These are phyloP conservation scores for Saccharomycopsis oosterbeekiorum DNA, from an alignment of 805 yeast genomes.

Conservation along the genomic window DNA sequence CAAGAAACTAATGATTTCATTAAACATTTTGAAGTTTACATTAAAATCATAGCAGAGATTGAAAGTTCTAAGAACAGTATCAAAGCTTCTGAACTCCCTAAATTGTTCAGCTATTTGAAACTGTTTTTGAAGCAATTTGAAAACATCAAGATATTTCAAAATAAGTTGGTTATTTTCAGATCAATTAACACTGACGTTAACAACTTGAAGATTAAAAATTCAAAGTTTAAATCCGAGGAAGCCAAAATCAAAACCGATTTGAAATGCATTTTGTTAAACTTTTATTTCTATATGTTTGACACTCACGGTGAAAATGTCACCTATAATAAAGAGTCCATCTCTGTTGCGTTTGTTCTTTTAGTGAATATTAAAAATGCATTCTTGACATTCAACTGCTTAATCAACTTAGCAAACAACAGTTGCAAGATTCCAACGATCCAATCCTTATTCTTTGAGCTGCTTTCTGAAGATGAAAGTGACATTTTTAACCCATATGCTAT, in stretches of 20 bases:
- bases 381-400: conserved; percentile 14
- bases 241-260: conserved; percentile 1
- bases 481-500: background rate
- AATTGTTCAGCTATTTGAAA: conserved; percentile 10
- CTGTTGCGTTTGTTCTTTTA: conserved; percentile 9
- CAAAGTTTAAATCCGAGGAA: background rate
- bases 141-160: conserved; percentile 7
- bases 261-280: conserved; percentile 6
- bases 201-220: conserved; percentile 1
- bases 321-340: conserved; percentile 8
- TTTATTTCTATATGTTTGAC: conserved; percentile 15
- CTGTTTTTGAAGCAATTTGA: conserved; percentile 6
- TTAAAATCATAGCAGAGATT: conserved; percentile 3
- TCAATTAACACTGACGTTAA: conserved; percentile 2
- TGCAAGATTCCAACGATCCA: conserved; percentile 11
- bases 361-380: conserved; percentile 8
- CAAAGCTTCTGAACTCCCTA: background rate
- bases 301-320: conserved; percentile 6
- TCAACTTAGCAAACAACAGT: conserved; percentile 10
- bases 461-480: conserved; percentile 1
- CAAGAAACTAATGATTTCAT: conserved; percentile 11
- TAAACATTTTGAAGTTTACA: conserved; percentile 10
- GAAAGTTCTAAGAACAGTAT: background rate
- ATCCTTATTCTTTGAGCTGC: conserved; percentile 2
- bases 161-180: conserved; percentile 9